Evolutionary conservation across 1,139 yeast species (phyloP).

Genomic region (Pichia sp.): DNA sequence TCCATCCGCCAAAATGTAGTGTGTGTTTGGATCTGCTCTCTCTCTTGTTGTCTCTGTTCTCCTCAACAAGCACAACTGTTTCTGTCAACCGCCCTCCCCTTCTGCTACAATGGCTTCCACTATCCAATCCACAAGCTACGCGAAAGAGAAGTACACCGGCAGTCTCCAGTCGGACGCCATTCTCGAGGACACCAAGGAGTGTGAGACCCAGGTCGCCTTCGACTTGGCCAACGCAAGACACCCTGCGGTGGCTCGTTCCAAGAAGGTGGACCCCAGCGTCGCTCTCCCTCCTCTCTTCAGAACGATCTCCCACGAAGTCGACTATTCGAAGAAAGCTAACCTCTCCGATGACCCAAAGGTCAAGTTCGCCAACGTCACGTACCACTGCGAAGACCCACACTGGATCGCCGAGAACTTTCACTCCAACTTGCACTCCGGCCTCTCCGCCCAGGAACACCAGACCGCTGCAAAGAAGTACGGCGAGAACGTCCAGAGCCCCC

Average conservation of each 20-base stretch:
- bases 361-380: slow-evolving; percentile 3
- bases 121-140: background rate
- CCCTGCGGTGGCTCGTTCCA: background rate
- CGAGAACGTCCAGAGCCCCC: slow-evolving; percentile 5
- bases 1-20: too few relatives aligned
- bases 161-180: background rate
- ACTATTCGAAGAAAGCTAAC: background rate
- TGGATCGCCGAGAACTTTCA: slow-evolving; percentile 8
- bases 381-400: slow-evolving; percentile 6
- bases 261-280: slow-evolving; percentile 1
- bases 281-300: slow-evolving; percentile 5
- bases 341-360: slow-evolving; percentile 6
- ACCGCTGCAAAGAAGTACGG: slow-evolving; percentile 1
- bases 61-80: too few relatives aligned
- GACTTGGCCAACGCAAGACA: background rate
- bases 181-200: background rate
- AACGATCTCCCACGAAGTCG: slow-evolving; percentile 3
- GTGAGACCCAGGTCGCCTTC: background rate
- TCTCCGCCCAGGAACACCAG: background rate
- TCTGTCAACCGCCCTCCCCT: too few relatives aligned
- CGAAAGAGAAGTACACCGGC: background rate
- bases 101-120: background rate
- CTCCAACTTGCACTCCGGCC: slow-evolving; percentile 1
- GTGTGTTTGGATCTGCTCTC: too few relatives aligned
- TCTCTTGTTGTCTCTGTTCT: too few relatives aligned